Evolutionary conservation across 75 land plant genomes (phyloP), one percentile per base, ranked within the genome.

Genomic region (Isoetes taiwanensis): DNA sequence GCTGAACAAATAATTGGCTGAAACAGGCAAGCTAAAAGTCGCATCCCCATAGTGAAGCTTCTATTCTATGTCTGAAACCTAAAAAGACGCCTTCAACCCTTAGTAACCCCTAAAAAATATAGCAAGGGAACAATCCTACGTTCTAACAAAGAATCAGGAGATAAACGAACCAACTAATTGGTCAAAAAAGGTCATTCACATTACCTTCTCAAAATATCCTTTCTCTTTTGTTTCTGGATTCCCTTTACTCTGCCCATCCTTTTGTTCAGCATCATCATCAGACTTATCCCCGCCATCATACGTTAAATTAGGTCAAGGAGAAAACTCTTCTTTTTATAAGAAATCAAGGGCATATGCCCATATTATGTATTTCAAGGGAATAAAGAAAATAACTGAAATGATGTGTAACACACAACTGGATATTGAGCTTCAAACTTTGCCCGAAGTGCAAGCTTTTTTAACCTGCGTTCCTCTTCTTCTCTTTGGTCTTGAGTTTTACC

Each of bases 341-440:
- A 4, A 3, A 20, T 43, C 24, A 43, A 43, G 24, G 24, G 11
- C 2, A 43, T 3, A 43, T 20, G 11, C 24, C 48, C 19, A 25
- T 4, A 3, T 3, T 12, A 3, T 3, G 11, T 43, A 8, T 41
- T 28, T 40, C 17, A 48, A 48, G 20, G 8, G 8, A 6, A n/a
- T 48, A 9, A 14, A 20, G 20, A 48, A 20, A 48, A 8, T 48
- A 20, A 14, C 52, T 48, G 20, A 48, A 48, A 9, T n/a, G 6
- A 21, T 41, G 29, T 16, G 19, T 27, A 25, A 20, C 24, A 4
- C 39, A 57, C 28, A 9, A 24, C 25, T 83, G 89, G 94, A 87
- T 93, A 93, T 82, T 82, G 70, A 38, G 86, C 68, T 72, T 89
- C 84, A 73, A 94, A 94, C 61, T 77, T 76, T 39, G 99, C 99